Percentiles rank a stretch among this genome's conserved stretches.
Conservation (phyloP, 352 stramenopile species). For the Pythium insidiosum region DNA sequence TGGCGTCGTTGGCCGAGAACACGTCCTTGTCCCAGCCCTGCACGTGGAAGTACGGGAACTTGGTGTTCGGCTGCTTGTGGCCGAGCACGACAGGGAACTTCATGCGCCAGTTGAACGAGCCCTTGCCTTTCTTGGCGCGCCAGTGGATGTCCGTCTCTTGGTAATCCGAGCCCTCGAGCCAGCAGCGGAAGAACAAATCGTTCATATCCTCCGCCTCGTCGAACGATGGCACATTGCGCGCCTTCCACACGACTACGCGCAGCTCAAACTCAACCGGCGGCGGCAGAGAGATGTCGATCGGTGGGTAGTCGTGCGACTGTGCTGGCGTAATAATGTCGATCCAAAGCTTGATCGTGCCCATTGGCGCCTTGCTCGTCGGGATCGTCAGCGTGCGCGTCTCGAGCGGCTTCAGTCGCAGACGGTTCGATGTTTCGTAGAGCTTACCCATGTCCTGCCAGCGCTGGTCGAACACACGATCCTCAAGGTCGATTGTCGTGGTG, state of each 20-base stretch:
- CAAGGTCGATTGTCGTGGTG: constrained; percentile 88
- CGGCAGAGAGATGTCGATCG: constrained; percentile 81
- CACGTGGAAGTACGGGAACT: constrained; percentile 91
- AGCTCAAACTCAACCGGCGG: constrained; percentile 85
- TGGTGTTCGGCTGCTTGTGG: constrained; percentile 79
- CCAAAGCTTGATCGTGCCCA: constrained; percentile 85
- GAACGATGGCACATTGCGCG: constrained; percentile 82
- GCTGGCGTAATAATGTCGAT: constrained; percentile 84
- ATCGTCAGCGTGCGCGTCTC: constrained; percentile 83
- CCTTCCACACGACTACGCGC: constrained; percentile 91
- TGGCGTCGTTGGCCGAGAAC: constrained; percentile 88
- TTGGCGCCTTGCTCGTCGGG: constrained; percentile 71
- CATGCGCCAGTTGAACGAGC: constrained; percentile 93
- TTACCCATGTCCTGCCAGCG: constrained; percentile 83
- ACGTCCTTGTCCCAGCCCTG: constrained; percentile 94
- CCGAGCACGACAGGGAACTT: constrained; percentile 89
- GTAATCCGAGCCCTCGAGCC: constrained; percentile 75
- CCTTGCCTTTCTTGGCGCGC: constrained; percentile 91
- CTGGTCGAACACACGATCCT: constrained; percentile 89
- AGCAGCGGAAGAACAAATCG: constrained; percentile 89
- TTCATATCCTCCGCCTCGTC: constrained; percentile 88
- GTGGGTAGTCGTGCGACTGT: constrained; percentile 69
- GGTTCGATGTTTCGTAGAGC: constrained; percentile 73
- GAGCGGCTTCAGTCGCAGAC: constrained; percentile 59
- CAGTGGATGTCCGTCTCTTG: constrained; percentile 93